phyloP scores from a whole-genome alignment of 2,329 filamentous ascomycete species.

The Zasmidium cellare region DNA sequence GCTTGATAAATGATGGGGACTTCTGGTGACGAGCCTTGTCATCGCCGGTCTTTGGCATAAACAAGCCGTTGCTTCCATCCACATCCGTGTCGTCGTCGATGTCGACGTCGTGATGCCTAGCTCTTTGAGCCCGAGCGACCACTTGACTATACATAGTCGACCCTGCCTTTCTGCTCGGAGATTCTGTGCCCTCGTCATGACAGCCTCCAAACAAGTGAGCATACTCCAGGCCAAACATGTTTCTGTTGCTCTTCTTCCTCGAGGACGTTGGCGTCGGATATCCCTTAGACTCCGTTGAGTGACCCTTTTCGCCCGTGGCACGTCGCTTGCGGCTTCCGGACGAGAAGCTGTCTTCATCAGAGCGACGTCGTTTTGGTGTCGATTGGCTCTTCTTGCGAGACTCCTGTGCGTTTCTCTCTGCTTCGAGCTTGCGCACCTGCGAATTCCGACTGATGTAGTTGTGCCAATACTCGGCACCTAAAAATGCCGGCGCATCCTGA shows the following conservation, averaged over 20 bases:
- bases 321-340: not conserved
- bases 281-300: not conserved
- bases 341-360: not conserved
- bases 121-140: too few species aligned
- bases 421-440: conserved; percentile 9
- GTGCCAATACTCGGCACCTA: conserved; percentile 9
- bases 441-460: conserved; percentile 13
- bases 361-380: not conserved
- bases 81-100: not conserved
- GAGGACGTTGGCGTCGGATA: not conserved
- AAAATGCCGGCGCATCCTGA: conserved; percentile 6
- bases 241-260: not conserved
- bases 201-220: not conserved
- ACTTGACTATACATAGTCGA: too few species aligned
- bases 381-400: not conserved
- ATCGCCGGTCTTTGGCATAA: too few species aligned
- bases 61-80: not conserved
- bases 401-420: not conserved
- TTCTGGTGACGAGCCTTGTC: not conserved
- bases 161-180: too few species aligned
- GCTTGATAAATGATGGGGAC: not conserved
- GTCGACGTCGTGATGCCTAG: not conserved
- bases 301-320: too few species aligned
- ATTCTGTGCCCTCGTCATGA: not conserved
- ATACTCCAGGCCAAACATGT: not conserved